A percentile compares a stretch with the other conserved stretches of the same genome.
Evolutionary conservation across 768 basidiomycete genomes (phyloP).

Genomic region (Macrolepiota fuliginosa): DNA sequence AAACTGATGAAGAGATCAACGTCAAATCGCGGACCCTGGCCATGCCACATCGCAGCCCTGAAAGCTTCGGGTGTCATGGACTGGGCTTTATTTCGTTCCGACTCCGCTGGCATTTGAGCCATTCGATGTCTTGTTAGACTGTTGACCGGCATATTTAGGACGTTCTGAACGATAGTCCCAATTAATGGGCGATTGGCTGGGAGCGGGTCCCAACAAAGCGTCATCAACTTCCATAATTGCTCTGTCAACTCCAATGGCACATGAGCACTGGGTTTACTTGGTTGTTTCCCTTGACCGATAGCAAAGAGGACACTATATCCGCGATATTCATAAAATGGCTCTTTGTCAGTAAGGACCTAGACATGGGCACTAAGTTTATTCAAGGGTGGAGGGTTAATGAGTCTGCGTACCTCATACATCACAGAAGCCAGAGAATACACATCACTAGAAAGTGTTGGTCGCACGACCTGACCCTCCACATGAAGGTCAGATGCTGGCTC

Average conservation of each 20-base stretch:
- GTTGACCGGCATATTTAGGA: background rate
- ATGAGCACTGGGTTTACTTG: slow-evolving; percentile 5
- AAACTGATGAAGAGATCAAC: background rate
- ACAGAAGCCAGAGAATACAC: slow-evolving; percentile 42
- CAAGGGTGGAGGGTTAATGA: background rate
- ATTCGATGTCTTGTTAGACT: background rate
- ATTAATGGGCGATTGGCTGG: background rate
- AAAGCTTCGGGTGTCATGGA: background rate
- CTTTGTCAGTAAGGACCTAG: slow-evolving; percentile 18
- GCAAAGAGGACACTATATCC: slow-evolving; percentile 17
- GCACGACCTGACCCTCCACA: background rate
- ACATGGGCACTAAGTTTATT: background rate
- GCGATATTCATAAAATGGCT: slow-evolving; percentile 16
- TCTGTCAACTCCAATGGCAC: slow-evolving; percentile 19
- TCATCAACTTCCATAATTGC: slow-evolving; percentile 20
- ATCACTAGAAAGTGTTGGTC: slow-evolving; percentile 20
- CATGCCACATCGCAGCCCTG: background rate
- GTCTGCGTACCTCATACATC: slow-evolving; percentile 34
- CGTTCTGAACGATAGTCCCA: background rate
- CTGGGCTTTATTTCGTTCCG: background rate
- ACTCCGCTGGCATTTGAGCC: background rate
- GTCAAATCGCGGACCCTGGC: background rate
- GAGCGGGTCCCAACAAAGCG: background rate
- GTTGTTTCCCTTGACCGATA: slow-evolving; percentile 15
- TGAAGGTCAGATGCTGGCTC: too few species aligned